phyloP scores from a whole-genome alignment of 192 early-diverging fungal species.

The Mortierella antarctica region DNA sequence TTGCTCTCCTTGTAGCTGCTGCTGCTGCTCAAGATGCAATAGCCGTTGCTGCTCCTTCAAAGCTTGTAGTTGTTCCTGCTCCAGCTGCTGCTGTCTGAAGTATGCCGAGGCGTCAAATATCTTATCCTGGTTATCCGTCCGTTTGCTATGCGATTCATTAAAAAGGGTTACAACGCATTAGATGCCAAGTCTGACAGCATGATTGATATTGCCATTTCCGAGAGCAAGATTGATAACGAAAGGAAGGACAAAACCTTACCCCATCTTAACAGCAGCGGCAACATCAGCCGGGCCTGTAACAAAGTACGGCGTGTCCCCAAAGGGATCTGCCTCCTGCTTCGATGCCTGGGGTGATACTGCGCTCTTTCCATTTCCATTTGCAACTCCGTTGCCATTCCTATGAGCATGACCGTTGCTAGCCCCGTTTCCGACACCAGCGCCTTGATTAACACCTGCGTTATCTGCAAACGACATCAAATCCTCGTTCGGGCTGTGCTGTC shows the following conservation, averaged over 20 bases:
- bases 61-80: conserved; percentile 40
- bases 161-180: not conserved
- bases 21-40: conserved; percentile 34
- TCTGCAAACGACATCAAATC: conserved; percentile 33
- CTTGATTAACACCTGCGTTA: conserved; percentile 1
- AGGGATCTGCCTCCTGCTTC: conserved; percentile 14
- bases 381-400: conserved; percentile 14
- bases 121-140: conserved; percentile 50
- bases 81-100: conserved; percentile 44
- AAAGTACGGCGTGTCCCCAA: conserved; percentile 31
- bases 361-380: conserved; percentile 23
- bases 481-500: not conserved
- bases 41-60: conserved; percentile 33
- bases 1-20: conserved; percentile 1
- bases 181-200: not conserved
- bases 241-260: conserved; percentile 5
- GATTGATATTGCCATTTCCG: not conserved
- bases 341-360: not conserved
- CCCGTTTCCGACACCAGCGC: conserved; percentile 7
- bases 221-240: not conserved
- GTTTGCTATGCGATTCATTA: conserved; percentile 19
- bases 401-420: conserved; percentile 3
- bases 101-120: conserved; percentile 49
- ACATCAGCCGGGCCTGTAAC: conserved; percentile 29
- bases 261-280: conserved; percentile 42